phyloP scores from a whole-genome alignment of 1,284 basidiomycete species.

The Tilletia indica region DNA sequence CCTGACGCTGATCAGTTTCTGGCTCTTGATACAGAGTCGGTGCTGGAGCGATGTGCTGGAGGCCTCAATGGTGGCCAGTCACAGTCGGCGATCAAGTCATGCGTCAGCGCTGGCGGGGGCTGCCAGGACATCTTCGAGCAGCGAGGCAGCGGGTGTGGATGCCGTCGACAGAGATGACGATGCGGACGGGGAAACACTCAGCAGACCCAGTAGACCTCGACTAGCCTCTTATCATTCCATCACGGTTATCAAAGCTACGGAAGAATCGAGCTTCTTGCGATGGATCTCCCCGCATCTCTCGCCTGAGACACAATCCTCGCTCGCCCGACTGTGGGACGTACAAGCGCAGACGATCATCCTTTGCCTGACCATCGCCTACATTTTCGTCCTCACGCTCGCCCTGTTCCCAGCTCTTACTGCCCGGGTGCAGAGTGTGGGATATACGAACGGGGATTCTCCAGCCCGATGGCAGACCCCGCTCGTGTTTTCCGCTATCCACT shows the following conservation, averaged over 20 bases:
- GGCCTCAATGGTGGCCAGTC: neutral
- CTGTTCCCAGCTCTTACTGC: constrained; percentile 47
- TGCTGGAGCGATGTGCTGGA: neutral
- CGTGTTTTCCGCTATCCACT: constrained; percentile 48
- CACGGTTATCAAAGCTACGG: neutral
- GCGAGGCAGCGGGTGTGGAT: neutral
- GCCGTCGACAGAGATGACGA: too few species aligned
- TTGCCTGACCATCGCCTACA: constrained; percentile 27
- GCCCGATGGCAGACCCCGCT: constrained; percentile 26
- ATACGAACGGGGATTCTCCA: neutral
- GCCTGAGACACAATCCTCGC: neutral
- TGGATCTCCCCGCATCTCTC: neutral
- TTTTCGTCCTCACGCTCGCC: constrained; percentile 38
- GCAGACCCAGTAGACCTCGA: too few species aligned
- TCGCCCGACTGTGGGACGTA: constrained; percentile 21
- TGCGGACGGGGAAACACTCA: too few species aligned
- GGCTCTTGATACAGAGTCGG: constrained; percentile 1
- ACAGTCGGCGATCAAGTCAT: neutral
- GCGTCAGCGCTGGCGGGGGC: too few species aligned
- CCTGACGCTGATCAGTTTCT: constrained; percentile 15
- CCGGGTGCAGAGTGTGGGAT: constrained; percentile 27
- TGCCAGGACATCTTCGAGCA: neutral
- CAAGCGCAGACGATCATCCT: constrained; percentile 39
- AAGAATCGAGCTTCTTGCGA: neutral
- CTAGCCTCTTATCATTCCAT: too few species aligned